Percentiles rank a stretch among this genome's conserved stretches.
phyloP scores from a whole-genome alignment of 345 rosid genomes.

The Litchi chinensis region DNA sequence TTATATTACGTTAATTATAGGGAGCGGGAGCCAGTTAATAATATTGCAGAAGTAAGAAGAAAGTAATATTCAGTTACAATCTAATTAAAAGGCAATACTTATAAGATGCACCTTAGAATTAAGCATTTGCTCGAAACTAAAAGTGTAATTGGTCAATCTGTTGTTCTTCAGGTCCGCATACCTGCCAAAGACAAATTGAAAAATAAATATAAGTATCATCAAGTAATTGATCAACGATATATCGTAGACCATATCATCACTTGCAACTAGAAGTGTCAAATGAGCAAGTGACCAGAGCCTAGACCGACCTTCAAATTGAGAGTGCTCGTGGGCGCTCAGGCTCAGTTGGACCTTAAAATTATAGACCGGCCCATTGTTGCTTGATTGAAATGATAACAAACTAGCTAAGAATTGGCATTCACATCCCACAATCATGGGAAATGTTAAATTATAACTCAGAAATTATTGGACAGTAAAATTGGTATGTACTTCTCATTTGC shows the following conservation, averaged over 20 bases:
- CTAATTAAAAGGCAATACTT: not conserved
- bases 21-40: no score
- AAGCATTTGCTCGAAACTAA: conserved; percentile 86
- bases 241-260: no score
- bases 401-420: not conserved
- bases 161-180: conserved; percentile 92
- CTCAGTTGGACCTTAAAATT: no score
- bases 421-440: not conserved
- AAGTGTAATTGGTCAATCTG: conserved; percentile 71
- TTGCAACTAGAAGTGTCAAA: no score
- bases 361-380: not conserved
- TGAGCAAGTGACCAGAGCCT: no score
- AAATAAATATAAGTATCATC: not conserved
- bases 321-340: no score
- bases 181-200: conserved; percentile 41
- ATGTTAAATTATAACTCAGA: not conserved
- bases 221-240: no score
- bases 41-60: no score
- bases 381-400: not conserved
- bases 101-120: conserved; percentile 64
- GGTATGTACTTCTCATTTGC: not conserved
- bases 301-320: no score
- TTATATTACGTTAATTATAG: not conserved
- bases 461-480: no score
- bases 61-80: not conserved